These are phyloP conservation scores for Saccharomyces paradoxus DNA, from an alignment of 805 yeast genomes.

Conservation along the genomic window DNA sequence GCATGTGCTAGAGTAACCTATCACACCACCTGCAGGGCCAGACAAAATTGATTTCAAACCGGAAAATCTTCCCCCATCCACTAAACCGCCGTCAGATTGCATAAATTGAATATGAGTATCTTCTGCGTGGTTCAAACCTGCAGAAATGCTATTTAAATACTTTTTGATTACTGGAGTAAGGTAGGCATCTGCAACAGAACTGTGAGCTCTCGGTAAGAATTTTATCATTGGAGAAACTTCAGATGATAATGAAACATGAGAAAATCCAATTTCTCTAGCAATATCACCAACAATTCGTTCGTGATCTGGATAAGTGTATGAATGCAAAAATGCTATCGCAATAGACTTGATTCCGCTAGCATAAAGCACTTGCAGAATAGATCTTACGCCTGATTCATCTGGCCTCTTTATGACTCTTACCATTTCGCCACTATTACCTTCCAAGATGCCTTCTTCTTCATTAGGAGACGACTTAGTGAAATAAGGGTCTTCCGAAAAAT, in stretches of 20 bases:
- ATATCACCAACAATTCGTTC: constrained; percentile 51
- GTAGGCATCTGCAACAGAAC: constrained; percentile 76
- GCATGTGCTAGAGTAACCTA: constrained; percentile 83
- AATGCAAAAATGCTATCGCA: constrained; percentile 65
- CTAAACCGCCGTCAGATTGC: constrained; percentile 96
- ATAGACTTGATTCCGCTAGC: constrained; percentile 56
- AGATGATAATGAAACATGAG: constrained; percentile 59
- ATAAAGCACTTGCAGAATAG: constrained; percentile 38
- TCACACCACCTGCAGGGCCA: constrained; percentile 98
- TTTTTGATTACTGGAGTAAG: constrained; percentile 69
- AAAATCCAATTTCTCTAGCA: constrained; percentile 60
- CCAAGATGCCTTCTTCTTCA: constrained; percentile 29
- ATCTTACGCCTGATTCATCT: constrained; percentile 35
- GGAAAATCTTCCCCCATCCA: constrained; percentile 73
- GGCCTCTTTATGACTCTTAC: constrained; percentile 51
- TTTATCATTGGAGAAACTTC: constrained; percentile 74
- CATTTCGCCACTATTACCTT: constrained; percentile 63
- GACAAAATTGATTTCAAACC: constrained; percentile 84
- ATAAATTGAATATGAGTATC: constrained; percentile 62
- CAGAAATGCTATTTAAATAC: constrained; percentile 52
- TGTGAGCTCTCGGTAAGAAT: constrained; percentile 64
- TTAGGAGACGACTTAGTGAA: constrained; percentile 20
- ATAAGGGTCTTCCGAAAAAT: constrained; percentile 65
- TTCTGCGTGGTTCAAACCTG: constrained; percentile 49
- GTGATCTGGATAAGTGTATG: constrained; percentile 66